Base-by-base conservation (phyloP, 164 flowering plant genomes). In the Macadamia tetraphylla region DNA sequence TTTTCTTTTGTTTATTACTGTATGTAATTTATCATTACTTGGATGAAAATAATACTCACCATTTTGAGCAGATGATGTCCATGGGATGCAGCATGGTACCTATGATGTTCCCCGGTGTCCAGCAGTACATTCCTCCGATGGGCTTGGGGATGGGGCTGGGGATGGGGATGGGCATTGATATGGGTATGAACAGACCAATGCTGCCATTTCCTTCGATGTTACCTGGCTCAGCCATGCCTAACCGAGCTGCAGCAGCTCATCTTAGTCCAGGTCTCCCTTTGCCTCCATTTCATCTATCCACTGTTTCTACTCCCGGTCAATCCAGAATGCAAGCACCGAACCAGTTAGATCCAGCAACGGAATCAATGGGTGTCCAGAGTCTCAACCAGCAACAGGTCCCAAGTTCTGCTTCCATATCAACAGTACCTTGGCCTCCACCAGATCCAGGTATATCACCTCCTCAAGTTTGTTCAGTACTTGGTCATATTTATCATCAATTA, bases 21-120 rank as follows among this genome's bases (percentile, higher is more conserved):
- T 35, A 35, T 5, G 5, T 35, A 35, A 35, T 35, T 35, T 35
- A 35, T 35, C 40, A 35, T 35, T 35, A 35, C 40, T 23, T 35
- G 40, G 40, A 4, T 52, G 42, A 43, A 65, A 44, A 44, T 30
- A 53, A 40, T 12, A 46, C 10, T n/a, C 56, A 56, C 29, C 46
- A 56, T 48, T 67, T 71, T 69, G 23, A 67, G 75, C 87, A 93
- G 98, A 86, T 90, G 97, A 86, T 93, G 95, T 93, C 97, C 70
- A 89, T 93, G 98, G 96, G 97, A 65, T 89, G 90, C 66, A 81
- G 95, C 66, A 83, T 93, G 90, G 83, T 85, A 3, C 92, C 93
- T 9, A 83, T 89, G 91, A 85, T 90, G 86, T 87, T 80, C 74
- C 95, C 98, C 30, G 87, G 97, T 1, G 74, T 85, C 64, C 98